Percentiles rank a stretch among this genome's conserved stretches.
phyloP scores from a whole-genome alignment of 805 yeast species.

The Zygoascus tannicola region DNA sequence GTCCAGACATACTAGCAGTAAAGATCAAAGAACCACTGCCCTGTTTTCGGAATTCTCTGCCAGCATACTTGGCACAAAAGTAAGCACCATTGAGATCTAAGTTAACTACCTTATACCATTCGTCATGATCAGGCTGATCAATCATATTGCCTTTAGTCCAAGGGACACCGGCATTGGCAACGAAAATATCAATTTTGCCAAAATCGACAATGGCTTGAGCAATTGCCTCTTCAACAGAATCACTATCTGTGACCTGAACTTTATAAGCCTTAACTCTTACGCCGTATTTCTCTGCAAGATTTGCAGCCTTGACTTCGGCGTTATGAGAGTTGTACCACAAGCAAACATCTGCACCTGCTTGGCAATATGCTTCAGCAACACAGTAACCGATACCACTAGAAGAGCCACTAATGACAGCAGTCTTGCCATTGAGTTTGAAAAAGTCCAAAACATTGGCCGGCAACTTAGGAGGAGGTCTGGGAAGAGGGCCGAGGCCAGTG shows the following conservation, averaged over 20 bases:
- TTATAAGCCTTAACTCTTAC: conserved; percentile 57
- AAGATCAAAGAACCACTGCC: conserved; percentile 70
- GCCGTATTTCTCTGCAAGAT: conserved; percentile 46
- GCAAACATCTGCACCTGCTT: conserved; percentile 80
- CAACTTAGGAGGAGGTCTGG: conserved; percentile 44
- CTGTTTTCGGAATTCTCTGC: conserved; percentile 61
- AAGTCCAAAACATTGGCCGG: conserved; percentile 50
- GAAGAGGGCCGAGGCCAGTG: conserved; percentile 36
- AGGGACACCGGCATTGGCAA: conserved; percentile 84
- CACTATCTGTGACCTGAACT: conserved; percentile 44
- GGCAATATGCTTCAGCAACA: conserved; percentile 74
- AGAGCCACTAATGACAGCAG: conserved; percentile 79
- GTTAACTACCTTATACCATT: conserved; percentile 65
- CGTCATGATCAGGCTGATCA: conserved; percentile 40
- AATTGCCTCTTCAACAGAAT: conserved; percentile 41
- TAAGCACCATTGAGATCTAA: conserved; percentile 74
- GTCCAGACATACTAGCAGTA: conserved; percentile 87
- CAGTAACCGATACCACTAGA: conserved; percentile 77
- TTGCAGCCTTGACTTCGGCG: conserved; percentile 53
- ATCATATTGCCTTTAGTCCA: conserved; percentile 61
- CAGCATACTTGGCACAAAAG: conserved; percentile 68
- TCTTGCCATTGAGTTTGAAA: conserved; percentile 72
- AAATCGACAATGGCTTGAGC: conserved; percentile 52
- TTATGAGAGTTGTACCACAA: conserved; percentile 57
- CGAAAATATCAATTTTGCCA: conserved; percentile 72